Evolutionary conservation across 108 stramenopile genomes (phyloP).

Genomic region (Cyclostephanos tholiformis): DNA sequence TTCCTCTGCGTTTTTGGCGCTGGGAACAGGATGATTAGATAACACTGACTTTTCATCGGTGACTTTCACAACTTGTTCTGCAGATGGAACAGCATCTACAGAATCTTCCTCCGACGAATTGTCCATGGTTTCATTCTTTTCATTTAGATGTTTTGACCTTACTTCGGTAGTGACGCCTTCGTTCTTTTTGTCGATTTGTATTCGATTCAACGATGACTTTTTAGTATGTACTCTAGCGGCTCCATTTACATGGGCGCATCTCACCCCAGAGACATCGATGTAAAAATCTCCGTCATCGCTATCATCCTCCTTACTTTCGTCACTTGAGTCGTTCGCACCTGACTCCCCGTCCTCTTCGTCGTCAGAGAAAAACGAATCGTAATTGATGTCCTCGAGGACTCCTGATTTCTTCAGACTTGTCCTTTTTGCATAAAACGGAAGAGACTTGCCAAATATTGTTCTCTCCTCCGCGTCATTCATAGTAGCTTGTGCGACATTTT

Average conservation of each 20-base stretch:
- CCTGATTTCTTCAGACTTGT: slow-evolving; percentile 14
- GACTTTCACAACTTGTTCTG: not conserved
- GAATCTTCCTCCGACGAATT: not conserved
- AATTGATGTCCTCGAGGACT: slow-evolving; percentile 11
- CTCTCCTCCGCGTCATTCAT: slow-evolving; percentile 5
- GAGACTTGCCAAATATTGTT: slow-evolving; percentile 28
- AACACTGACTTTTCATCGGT: not conserved
- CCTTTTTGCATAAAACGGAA: slow-evolving; percentile 1
- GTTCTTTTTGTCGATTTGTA: not conserved
- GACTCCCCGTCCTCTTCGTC: slow-evolving; percentile 27
- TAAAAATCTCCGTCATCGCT: slow-evolving; percentile 46
- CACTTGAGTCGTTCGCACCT: slow-evolving; percentile 30
- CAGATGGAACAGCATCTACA: not conserved
- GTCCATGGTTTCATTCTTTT: not conserved
- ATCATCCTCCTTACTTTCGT: slow-evolving; percentile 16
- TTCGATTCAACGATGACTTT: not conserved
- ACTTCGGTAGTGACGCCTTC: not conserved
- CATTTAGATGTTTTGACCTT: not conserved
- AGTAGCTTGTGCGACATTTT: not conserved
- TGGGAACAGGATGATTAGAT: not conserved
- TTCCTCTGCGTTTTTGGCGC: not conserved
- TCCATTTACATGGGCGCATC: slow-evolving; percentile 15
- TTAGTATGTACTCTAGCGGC: not conserved
- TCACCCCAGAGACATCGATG: slow-evolving; percentile 33
- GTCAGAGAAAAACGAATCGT: slow-evolving; percentile 51